Evolutionary conservation across 1,139 yeast genomes (phyloP).

Genomic region (Candida tropicalis): DNA sequence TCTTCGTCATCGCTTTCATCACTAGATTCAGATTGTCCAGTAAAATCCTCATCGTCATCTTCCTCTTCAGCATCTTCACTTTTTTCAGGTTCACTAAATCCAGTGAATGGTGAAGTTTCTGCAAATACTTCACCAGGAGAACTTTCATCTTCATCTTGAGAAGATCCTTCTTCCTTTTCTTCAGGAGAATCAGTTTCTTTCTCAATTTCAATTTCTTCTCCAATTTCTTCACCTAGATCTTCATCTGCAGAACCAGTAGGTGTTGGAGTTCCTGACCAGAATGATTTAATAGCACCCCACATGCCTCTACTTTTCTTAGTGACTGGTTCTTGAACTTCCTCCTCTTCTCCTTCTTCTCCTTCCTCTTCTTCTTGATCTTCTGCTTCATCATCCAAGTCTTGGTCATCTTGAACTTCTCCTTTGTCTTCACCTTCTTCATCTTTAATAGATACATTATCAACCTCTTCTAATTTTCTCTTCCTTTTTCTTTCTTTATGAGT

Average conservation of each 20-base stretch:
- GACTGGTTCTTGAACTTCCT: constrained; percentile 15
- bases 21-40: constrained; percentile 15
- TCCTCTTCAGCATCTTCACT: constrained; percentile 20
- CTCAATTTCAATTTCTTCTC: background rate
- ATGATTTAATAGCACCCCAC: constrained; percentile 12
- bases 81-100: constrained; percentile 27
- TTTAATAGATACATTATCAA: constrained; percentile 3
- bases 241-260: constrained; percentile 14
- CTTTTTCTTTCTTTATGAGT: constrained; percentile 41
- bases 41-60: constrained; percentile 19
- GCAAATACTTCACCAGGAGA: constrained; percentile 17
- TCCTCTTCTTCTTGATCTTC: background rate
- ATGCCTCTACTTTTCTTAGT: constrained; percentile 3
- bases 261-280: constrained; percentile 9
- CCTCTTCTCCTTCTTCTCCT: constrained; percentile 14
- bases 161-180: constrained; percentile 23
- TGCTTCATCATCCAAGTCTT: constrained; percentile 17
- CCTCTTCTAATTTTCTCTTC: constrained; percentile 21
- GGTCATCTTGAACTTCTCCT: constrained; percentile 17
- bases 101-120: constrained; percentile 20
- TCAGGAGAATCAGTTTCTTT: too few relatives aligned
- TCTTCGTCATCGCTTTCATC: constrained; percentile 18
- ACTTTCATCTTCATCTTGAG: constrained; percentile 15
- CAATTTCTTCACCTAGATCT: constrained; percentile 15
- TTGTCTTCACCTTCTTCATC: constrained; percentile 7